These are phyloP conservation scores for Aspergillus diversus DNA, from an alignment of 495 filamentous ascomycete species.

Conservation along the genomic window DNA sequence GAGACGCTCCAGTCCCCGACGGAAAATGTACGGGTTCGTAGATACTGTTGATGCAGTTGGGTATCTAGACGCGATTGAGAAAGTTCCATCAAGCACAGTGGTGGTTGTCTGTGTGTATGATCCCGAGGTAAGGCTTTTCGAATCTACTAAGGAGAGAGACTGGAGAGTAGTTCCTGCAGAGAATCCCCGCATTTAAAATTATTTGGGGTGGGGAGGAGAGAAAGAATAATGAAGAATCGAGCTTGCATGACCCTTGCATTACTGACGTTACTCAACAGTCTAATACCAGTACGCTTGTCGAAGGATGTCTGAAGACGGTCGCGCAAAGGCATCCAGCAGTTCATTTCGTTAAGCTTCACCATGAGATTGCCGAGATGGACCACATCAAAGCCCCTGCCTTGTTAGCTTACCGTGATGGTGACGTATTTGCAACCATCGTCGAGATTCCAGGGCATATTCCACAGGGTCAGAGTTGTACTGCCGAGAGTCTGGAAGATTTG, in stretches of 20 bases:
- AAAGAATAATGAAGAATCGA: not conserved
- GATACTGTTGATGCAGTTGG: constrained; percentile 86
- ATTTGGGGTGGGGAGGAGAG: not conserved
- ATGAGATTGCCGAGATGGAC: constrained; percentile 94
- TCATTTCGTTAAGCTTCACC: constrained; percentile 90
- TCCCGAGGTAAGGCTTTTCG: constrained; percentile 64
- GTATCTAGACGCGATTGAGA: constrained; percentile 94
- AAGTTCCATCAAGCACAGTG: constrained; percentile 74
- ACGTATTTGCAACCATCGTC: constrained; percentile 87
- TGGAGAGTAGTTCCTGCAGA: constrained; percentile 7
- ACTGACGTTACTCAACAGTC: constrained; percentile 58
- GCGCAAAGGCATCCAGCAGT: constrained; percentile 68
- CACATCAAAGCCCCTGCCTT: constrained; percentile 85
- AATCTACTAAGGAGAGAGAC: constrained; percentile 15
- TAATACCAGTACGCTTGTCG: constrained; percentile 71
- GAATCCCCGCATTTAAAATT: not conserved
- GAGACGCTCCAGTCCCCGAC: constrained; percentile 64
- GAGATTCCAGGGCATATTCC: constrained; percentile 87
- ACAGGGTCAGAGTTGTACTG: constrained; percentile 60
- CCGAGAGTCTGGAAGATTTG: constrained; percentile 61
- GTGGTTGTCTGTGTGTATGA: constrained; percentile 98
- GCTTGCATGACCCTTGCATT: not conserved
- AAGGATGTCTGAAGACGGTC: constrained; percentile 73
- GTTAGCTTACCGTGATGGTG: constrained; percentile 84
- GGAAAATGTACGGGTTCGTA: constrained; percentile 74